Conservation (phyloP, 75 land plant genomes). For the Cunninghamia lanceolata region DNA sequence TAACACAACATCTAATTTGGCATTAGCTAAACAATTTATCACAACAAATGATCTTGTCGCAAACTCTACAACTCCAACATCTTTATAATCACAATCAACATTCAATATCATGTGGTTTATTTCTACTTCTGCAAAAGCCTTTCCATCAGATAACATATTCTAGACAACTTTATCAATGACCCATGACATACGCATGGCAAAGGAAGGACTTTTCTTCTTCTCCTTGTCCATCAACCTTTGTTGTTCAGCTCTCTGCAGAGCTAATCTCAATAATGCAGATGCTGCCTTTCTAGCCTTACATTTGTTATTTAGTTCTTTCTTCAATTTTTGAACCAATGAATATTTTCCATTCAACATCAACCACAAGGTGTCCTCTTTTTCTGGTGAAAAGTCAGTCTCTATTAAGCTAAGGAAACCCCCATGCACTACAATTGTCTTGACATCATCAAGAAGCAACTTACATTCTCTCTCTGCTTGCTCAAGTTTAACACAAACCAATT, state of each 20-base stretch:
- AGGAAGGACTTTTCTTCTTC: constrained; percentile 92
- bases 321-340: constrained; percentile 58
- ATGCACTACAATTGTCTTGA: constrained; percentile 42
- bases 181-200: constrained; percentile 97
- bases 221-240: constrained; percentile 87
- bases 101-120: constrained; percentile 88
- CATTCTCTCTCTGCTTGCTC: constrained; percentile 58
- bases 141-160: constrained; percentile 96
- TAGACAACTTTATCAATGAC: constrained; percentile 87
- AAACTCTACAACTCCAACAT: constrained; percentile 84
- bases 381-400: constrained; percentile 11
- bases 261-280: constrained; percentile 56
- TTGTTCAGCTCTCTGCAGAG: constrained; percentile 91
- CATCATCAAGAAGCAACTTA: constrained; percentile 67
- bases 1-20: constrained; percentile 82
- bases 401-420: constrained; percentile 30
- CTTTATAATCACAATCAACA: constrained; percentile 95
- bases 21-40: constrained; percentile 71
- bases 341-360: constrained; percentile 64
- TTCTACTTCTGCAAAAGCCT: constrained; percentile 94
- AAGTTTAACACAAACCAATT: no score
- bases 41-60: constrained; percentile 89
- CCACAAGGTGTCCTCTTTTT: constrained; percentile 55
- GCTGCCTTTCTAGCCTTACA: constrained; percentile 67
- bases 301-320: constrained; percentile 52